These are phyloP conservation scores for Cicer chorassanicum DNA, from an alignment of 306 rosid species.

Conservation along the genomic window DNA sequence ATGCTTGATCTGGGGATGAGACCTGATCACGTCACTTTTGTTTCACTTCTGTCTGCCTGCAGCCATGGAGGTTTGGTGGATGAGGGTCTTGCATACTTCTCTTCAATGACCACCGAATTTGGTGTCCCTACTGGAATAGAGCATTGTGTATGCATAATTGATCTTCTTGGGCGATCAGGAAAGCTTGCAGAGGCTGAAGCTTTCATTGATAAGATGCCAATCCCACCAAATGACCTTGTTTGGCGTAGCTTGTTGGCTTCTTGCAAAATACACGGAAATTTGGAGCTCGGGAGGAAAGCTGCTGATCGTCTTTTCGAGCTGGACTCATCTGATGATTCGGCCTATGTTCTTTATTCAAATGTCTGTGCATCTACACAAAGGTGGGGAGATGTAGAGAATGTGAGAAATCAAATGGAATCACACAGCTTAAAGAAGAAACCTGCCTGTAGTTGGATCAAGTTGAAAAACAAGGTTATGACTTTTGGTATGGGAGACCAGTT, in stretches of 20 bases:
- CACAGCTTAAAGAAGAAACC: constrained; percentile 76
- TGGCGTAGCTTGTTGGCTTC: constrained; percentile 92
- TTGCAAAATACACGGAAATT: constrained; percentile 77
- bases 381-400: constrained; percentile 85
- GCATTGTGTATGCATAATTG: constrained; percentile 87
- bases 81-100: constrained; percentile 82
- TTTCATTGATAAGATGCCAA: constrained; percentile 67
- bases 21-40: constrained; percentile 92
- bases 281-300: constrained; percentile 77
- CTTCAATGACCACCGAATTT: constrained; percentile 66
- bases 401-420: constrained; percentile 73
- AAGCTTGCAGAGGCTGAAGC: constrained; percentile 80
- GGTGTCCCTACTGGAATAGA: constrained; percentile 70
- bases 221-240: constrained; percentile 70
- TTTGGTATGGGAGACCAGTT: constrained; percentile 84
- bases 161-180: constrained; percentile 96
- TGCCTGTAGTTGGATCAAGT: constrained; percentile 91
- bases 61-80: constrained; percentile 90
- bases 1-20: constrained; percentile 69
- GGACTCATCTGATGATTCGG: constrained; percentile 82
- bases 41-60: constrained; percentile 90
- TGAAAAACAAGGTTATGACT: constrained; percentile 64
- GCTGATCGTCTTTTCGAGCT: constrained; percentile 69
- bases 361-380: constrained; percentile 75
- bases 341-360: constrained; percentile 88